A percentile compares a stretch with the other conserved stretches of the same genome.
Evolutionary conservation across 2,329 filamentous ascomycete species (phyloP).

Genomic region (Neonectria hederae): DNA sequence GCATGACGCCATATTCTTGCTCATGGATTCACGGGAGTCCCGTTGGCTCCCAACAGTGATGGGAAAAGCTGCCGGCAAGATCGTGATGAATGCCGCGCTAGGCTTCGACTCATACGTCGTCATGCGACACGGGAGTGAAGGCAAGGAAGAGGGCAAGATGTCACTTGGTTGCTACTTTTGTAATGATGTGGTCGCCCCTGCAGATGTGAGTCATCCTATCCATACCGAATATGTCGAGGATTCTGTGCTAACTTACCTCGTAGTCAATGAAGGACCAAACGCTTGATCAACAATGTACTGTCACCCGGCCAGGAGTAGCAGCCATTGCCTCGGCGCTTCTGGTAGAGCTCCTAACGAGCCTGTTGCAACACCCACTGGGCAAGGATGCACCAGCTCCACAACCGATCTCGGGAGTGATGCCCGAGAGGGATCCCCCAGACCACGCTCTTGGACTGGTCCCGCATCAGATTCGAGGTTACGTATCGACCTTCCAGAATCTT

Average conservation of each 20-base stretch:
- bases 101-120: constrained; percentile 98
- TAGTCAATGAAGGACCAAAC: constrained; percentile 95
- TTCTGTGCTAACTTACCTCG: constrained; percentile 13
- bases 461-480: constrained; percentile 82
- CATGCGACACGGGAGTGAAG: constrained; percentile 88
- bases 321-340: constrained; percentile 91
- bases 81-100: constrained; percentile 95
- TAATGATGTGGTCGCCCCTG: constrained; percentile 95
- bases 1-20: constrained; percentile 93
- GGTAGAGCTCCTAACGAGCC: constrained; percentile 87
- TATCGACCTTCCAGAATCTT: constrained; percentile 78
- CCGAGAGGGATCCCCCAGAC: constrained; percentile 64
- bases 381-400: constrained; percentile 68
- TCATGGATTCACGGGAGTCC: constrained; percentile 96
- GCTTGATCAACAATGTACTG: constrained; percentile 96
- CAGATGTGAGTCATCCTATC: constrained; percentile 74
- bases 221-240: neutral
- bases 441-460: constrained; percentile 76
- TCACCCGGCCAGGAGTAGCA: constrained; percentile 91
- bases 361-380: constrained; percentile 86
- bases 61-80: constrained; percentile 91
- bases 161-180: constrained; percentile 97
- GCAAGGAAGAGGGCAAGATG: constrained; percentile 63
- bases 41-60: constrained; percentile 96
- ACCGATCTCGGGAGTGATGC: constrained; percentile 50